Percentiles rank a stretch among this genome's conserved stretches.
Conservation (phyloP, 1,284 basidiomycete genomes). For the Pholiota adiposa region DNA sequence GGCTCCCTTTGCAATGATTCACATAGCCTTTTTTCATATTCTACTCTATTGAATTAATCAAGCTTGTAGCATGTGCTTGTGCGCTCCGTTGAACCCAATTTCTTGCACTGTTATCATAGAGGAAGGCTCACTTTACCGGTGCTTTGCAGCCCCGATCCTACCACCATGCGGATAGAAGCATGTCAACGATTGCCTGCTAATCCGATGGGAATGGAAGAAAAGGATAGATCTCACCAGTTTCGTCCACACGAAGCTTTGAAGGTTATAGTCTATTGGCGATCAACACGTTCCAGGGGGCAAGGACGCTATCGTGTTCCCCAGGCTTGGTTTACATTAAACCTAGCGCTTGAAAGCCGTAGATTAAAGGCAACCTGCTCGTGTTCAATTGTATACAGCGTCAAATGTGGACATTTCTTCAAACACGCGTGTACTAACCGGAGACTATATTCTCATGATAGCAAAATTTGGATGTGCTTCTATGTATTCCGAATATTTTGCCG, state of each 20-base stretch:
- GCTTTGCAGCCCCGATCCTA: neutral
- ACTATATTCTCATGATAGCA: neutral
- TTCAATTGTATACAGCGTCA: neutral
- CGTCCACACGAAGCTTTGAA: neutral
- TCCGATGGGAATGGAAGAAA: neutral
- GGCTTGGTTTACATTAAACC: neutral
- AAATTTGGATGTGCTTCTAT: neutral
- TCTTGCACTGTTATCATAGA: neutral
- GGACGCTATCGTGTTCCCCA: neutral
- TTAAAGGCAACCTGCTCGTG: neutral
- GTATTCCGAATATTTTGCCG: neutral
- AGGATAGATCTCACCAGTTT: neutral
- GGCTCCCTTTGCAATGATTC: neutral
- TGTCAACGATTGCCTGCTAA: neutral
- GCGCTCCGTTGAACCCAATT: neutral
- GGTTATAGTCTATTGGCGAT: conserved; percentile 2
- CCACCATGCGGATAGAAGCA: neutral
- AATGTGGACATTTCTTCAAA: neutral
- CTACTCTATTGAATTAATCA: neutral
- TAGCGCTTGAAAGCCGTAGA: conserved; percentile 9
- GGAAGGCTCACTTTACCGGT: neutral
- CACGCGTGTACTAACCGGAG: neutral
- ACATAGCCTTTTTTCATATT: neutral
- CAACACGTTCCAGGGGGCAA: conserved; percentile 22
- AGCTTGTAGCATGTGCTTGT: neutral